These are phyloP conservation scores for Colletotrichum plurivorum DNA, from an alignment of 2,329 filamentous ascomycete genomes.

Conservation along the genomic window DNA sequence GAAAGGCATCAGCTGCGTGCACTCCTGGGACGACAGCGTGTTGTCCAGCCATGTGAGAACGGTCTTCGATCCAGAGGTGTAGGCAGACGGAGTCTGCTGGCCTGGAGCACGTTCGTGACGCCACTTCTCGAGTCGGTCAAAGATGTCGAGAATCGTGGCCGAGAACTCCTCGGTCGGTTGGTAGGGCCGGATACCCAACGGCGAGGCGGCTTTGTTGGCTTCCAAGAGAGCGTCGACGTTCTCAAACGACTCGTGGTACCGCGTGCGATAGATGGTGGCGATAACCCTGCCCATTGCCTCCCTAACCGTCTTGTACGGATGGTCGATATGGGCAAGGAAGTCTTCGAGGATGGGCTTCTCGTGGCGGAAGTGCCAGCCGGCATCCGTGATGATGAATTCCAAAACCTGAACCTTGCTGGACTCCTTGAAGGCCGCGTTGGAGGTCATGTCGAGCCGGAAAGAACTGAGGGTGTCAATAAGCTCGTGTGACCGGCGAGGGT, in stretches of 20 bases:
- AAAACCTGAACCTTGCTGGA: slow-evolving; percentile 95
- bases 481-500: slow-evolving; percentile 89
- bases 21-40: slow-evolving; percentile 92
- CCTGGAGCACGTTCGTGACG: slow-evolving; percentile 86
- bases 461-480: slow-evolving; percentile 85
- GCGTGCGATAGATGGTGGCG: slow-evolving; percentile 88
- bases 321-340: slow-evolving; percentile 92
- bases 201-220: slow-evolving; percentile 83
- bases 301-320: slow-evolving; percentile 97
- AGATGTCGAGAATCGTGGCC: slow-evolving; percentile 80
- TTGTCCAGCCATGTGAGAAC: slow-evolving; percentile 95
- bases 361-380: slow-evolving; percentile 95
- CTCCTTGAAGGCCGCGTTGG: slow-evolving; percentile 98
- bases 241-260: slow-evolving; percentile 94
- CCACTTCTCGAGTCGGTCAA: slow-evolving; percentile 87
- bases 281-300: slow-evolving; percentile 94
- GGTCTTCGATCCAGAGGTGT: slow-evolving; percentile 96
- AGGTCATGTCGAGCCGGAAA: slow-evolving; percentile 93
- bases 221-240: slow-evolving; percentile 83
- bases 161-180: slow-evolving; percentile 81
- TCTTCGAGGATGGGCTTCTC: slow-evolving; percentile 90
- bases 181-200: slow-evolving; percentile 89
- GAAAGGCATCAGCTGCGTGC: slow-evolving; percentile 90
- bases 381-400: slow-evolving; percentile 88
- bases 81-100: slow-evolving; percentile 92